Conservation (phyloP, 2,329 filamentous ascomycete species). For the Lecanicillium sp. region DNA sequence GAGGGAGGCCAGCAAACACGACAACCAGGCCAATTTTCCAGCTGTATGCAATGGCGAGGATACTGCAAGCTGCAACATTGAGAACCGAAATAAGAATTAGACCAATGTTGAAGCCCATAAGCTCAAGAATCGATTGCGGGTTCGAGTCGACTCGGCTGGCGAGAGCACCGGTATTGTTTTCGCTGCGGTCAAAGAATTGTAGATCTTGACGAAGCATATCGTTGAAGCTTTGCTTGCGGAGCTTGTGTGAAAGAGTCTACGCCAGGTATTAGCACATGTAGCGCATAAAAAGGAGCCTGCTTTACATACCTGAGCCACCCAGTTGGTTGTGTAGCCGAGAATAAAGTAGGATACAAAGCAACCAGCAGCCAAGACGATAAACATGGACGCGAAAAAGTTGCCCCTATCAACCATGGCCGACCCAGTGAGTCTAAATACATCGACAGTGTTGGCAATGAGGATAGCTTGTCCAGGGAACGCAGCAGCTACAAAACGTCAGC, state of each 20-base stretch:
- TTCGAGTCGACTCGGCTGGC: slow-evolving; percentile 20
- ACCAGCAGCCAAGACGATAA: slow-evolving; percentile 39
- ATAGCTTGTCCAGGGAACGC: slow-evolving; percentile 35
- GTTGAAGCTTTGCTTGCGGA: slow-evolving; percentile 19
- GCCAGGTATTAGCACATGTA: neutral
- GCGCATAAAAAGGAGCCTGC: neutral
- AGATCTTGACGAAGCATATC: slow-evolving; percentile 31
- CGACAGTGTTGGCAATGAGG: slow-evolving; percentile 30
- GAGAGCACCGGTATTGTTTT: slow-evolving; percentile 25
- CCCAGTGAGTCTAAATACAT: slow-evolving; percentile 28
- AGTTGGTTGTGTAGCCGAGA: slow-evolving; percentile 27
- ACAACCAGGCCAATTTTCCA: slow-evolving; percentile 38
- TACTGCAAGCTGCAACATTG: slow-evolving; percentile 28
- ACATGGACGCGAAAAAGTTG: slow-evolving; percentile 48
- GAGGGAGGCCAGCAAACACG: slow-evolving; percentile 31
- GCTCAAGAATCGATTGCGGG: slow-evolving; percentile 33
- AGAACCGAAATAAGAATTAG: slow-evolving; percentile 32
- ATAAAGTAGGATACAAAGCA: slow-evolving; percentile 35
- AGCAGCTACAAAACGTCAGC: slow-evolving; percentile 11
- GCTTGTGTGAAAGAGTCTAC: slow-evolving; percentile 14
- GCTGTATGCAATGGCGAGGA: slow-evolving; percentile 29
- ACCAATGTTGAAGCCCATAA: slow-evolving; percentile 33
- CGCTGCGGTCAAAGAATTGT: slow-evolving; percentile 24
- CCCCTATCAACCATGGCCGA: slow-evolving; percentile 27
- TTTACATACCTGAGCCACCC: slow-evolving; percentile 18